Base-by-base conservation (phyloP, 305 asterid genomes). In the Vinca major region DNA sequence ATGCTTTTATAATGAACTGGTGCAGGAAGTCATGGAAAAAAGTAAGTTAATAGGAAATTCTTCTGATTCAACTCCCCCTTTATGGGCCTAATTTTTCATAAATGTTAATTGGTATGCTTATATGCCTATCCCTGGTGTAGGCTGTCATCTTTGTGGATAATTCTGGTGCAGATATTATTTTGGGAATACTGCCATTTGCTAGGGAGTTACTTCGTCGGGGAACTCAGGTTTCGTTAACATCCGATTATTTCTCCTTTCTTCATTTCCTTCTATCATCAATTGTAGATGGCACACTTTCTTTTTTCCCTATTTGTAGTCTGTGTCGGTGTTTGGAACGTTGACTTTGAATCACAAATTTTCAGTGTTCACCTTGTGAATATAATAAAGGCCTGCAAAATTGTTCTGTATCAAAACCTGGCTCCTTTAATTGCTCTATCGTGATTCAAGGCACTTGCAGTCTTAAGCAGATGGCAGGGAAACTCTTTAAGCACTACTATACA, bases 181-280 rank as follows among this genome's bases (percentile, higher is more conserved):
- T 90, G 80, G 98, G 98, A 70, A 88, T 92, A 80, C 76, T 92
- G 78, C 98, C 98, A 69, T 90, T 90, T 80, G 84, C 93, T 14
- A 83, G 98, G 79, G 98, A 92, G 86, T 82, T 92, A 71, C 90
- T 92, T 61, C 90, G 86, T 68, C 82, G 51, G 60, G 97, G 97
- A 75, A 81, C 91, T 60, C 91, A 90, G 93, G 98, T 87, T 37
- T 68, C 77, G 7, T 71, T 72, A 67, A 74, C 17, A 49, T 63
- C 66, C 58, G 21, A 52, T 72, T 47, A 26, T 67, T 71, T 62
- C 40, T 21, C 65, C 48, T 17, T 66, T 37, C 7, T 9, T 67
- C 55, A 21, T 48, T 11, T 65, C 66, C 19, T 63, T 53, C 56
- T 69, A 51, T 53, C 9, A 55, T 20, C 7, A 48, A 40, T 66